phyloP scores from a whole-genome alignment of 2,329 filamentous ascomycete genomes.

The Niveomyces coronatus region DNA sequence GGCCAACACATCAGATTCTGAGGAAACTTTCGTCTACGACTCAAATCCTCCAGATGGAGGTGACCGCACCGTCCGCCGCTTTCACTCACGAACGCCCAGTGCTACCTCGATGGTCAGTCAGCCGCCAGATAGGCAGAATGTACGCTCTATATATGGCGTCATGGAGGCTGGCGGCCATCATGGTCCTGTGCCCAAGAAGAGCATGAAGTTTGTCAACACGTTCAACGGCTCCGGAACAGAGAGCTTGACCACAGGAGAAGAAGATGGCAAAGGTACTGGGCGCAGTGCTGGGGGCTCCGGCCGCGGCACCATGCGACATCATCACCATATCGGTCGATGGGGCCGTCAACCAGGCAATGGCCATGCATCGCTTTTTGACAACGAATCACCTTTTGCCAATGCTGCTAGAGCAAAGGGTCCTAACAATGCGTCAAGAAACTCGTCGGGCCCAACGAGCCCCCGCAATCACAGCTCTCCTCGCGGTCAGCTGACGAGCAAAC shows the following conservation, averaged over 20 bases:
- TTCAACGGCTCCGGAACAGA: conserved; percentile 53
- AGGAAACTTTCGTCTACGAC: conserved; percentile 98
- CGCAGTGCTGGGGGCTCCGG: conserved; percentile 52
- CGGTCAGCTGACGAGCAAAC: conserved; percentile 29
- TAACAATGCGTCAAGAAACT: conserved; percentile 45
- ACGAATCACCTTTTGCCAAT: conserved; percentile 68
- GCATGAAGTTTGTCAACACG: conserved; percentile 90
- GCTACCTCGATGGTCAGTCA: conserved; percentile 75
- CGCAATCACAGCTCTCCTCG: conserved; percentile 36
- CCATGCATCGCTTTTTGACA: conserved; percentile 64
- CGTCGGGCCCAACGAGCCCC: conserved; percentile 62
- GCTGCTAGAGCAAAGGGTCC: conserved; percentile 53
- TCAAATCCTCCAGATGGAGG: conserved; percentile 73
- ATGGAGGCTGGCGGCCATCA: conserved; percentile 43
- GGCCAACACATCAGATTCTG: conserved; percentile 91
- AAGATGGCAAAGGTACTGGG: conserved; percentile 53
- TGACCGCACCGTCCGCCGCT: conserved; percentile 54
- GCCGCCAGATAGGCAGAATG: conserved; percentile 46
- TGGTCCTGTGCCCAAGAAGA: conserved; percentile 54
- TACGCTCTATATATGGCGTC: conserved; percentile 56
- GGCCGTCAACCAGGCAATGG: conserved; percentile 57
- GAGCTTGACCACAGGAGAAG: conserved; percentile 46
- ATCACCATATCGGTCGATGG: conserved; percentile 65
- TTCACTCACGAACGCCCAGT: conserved; percentile 91
- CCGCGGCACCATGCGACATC: conserved; percentile 60